These are phyloP conservation scores for Pleurotus pulmonarius DNA, from an alignment of 768 basidiomycete genomes.

Conservation along the genomic window DNA sequence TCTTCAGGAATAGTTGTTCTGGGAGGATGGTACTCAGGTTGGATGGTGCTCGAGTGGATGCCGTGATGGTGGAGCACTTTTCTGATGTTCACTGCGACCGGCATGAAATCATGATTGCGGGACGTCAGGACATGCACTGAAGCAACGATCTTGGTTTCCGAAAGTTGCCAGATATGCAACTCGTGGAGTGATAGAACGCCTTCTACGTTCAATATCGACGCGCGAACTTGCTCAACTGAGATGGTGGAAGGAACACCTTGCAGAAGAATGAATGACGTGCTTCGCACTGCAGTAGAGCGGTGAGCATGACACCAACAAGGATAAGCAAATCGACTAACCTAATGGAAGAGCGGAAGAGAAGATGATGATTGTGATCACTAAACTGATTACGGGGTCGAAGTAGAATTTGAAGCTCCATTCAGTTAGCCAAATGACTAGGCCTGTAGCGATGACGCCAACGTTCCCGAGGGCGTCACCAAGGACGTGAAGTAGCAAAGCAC, in stretches of 20 bases:
- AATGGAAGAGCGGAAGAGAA: slow-evolving; percentile 94
- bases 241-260: slow-evolving; percentile 92
- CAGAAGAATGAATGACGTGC: slow-evolving; percentile 90
- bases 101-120: slow-evolving; percentile 86
- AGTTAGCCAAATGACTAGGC: slow-evolving; percentile 90
- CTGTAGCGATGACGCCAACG: slow-evolving; percentile 94
- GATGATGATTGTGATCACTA: slow-evolving; percentile 94
- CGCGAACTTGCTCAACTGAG: slow-evolving; percentile 83
- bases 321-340: slow-evolving; percentile 41
- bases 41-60: slow-evolving; percentile 93
- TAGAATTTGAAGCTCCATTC: slow-evolving; percentile 84
- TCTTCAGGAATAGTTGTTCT: slow-evolving; percentile 40
- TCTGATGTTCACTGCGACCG: slow-evolving; percentile 78
- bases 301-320: not conserved
- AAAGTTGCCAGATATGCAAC: slow-evolving; percentile 96
- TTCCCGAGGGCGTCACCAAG: slow-evolving; percentile 97
- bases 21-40: slow-evolving; percentile 71
- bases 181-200: slow-evolving; percentile 91
- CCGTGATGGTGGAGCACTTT: slow-evolving; percentile 84
- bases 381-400: slow-evolving; percentile 89
- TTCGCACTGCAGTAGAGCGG: slow-evolving; percentile 50
- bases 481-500: slow-evolving; percentile 90
- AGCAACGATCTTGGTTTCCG: slow-evolving; percentile 91
- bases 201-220: slow-evolving; percentile 75
- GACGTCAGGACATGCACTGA: slow-evolving; percentile 92